Evolutionary conservation across 805 yeast species (phyloP), one percentile per base, ranked within the genome.

Genomic region (Candida ovalis): DNA sequence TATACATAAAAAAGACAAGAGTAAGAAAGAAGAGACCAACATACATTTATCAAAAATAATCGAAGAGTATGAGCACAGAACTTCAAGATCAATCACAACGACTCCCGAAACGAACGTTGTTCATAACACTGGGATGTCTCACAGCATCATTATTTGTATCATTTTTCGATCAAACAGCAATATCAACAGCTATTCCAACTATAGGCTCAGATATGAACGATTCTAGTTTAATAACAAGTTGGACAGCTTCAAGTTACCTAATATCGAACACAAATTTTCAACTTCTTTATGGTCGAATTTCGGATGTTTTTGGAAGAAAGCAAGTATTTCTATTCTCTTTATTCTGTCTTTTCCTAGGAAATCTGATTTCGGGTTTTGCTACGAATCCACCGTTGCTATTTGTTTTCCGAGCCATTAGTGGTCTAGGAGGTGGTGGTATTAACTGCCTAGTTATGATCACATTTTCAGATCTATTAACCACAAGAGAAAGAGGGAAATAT

Each of bases 251-350:
- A 1, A 73, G 81, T 17, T 67, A 75, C 19, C 63, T 77, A 21
- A 70, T 79, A 45, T 76, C 81, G 6, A 73, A 75, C 47, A 70
- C 79, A 50, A 72, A 73, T n/a, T 76, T 78, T 52, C 82, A 79
- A 53, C 75, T 77, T 2, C 59, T 77, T 7, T 73, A 73, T 51
- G 83, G 83, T 2, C 61, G 84, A 38, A 54, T 77, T 19, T 72
- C 80, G 2, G 84, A 79, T 59, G 76, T 78, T 4, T 75, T 78
- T 56, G 81, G 81, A 3, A 61, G 84, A 42, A 78, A 78, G 49
- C 55, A 58, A 37, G 72, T 77, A 21, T 60, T 78, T 45, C 55
- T 77, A 41, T 53, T 64, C 3, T 68, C 75, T 21, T 58, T 77
- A 27, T 48, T 56, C 1, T 64, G 75, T 3, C 61, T 78, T 10